These are phyloP conservation scores for Intubia oerlemansii DNA, from an alignment of 2,329 filamentous ascomycete genomes.

Conservation along the genomic window DNA sequence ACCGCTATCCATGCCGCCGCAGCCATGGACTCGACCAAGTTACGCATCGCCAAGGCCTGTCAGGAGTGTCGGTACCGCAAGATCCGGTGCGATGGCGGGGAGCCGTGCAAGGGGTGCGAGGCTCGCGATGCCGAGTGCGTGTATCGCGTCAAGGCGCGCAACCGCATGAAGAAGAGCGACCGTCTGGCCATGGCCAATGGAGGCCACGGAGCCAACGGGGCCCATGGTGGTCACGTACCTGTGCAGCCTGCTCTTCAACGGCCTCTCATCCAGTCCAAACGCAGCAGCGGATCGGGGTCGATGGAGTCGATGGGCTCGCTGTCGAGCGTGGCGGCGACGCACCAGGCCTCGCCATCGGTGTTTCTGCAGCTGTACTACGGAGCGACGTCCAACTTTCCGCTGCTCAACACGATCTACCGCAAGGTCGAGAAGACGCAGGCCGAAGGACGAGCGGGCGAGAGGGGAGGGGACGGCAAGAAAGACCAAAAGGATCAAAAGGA, in stretches of 20 bases:
- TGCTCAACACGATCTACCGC: constrained; percentile 7
- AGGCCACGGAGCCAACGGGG: too few relatives aligned
- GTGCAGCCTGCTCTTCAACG: too few relatives aligned
- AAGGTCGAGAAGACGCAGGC: background rate
- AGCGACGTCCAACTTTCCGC: constrained; percentile 7
- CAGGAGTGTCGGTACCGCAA: constrained; percentile 7
- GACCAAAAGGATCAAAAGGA: too few relatives aligned
- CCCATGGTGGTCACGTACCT: too few relatives aligned
- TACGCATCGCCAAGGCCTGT: constrained; percentile 8
- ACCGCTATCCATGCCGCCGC: background rate
- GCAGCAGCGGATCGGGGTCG: too few relatives aligned
- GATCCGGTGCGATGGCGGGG: constrained; percentile 7
- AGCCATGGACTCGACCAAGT: constrained; percentile 5
- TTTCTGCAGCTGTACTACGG: constrained; percentile 8
- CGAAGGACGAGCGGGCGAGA: background rate
- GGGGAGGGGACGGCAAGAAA: background rate
- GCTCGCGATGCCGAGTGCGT: constrained; percentile 5
- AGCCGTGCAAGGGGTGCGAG: constrained; percentile 7
- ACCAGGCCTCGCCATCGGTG: constrained; percentile 6
- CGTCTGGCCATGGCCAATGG: background rate
- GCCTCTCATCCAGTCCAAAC: too few relatives aligned
- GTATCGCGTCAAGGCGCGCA: constrained; percentile 7
- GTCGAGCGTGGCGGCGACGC: constrained; percentile 6
- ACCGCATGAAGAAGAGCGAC: constrained; percentile 5
- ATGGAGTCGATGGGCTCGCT: background rate